phyloP scores from a whole-genome alignment of 1,139 yeast species.

The Blastobotrys capitulatus region DNA sequence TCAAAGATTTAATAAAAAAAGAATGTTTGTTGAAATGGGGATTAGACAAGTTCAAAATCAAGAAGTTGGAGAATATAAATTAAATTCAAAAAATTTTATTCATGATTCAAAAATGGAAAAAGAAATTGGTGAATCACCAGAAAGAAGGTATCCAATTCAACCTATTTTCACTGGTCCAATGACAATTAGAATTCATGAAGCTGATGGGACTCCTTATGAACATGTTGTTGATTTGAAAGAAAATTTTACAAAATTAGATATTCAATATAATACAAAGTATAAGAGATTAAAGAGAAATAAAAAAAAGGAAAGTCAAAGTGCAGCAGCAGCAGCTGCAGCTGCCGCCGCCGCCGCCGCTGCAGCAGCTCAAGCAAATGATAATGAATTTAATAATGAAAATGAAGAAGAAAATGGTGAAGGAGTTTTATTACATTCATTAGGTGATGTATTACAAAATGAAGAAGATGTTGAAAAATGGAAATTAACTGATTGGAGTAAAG shows the following conservation, averaged over 20 bases:
- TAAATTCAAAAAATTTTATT: constrained; percentile 38
- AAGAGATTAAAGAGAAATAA: constrained; percentile 66
- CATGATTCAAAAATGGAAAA: constrained; percentile 35
- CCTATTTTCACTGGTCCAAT: constrained; percentile 67
- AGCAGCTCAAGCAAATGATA: constrained; percentile 26
- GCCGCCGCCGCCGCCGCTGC: constrained; percentile 46
- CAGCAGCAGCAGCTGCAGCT: constrained; percentile 42
- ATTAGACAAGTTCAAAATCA: constrained; percentile 82
- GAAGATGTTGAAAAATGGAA: constrained; percentile 67
- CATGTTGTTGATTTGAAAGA: constrained; percentile 93
- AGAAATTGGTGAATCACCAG: constrained; percentile 19
- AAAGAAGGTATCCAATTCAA: constrained; percentile 17
- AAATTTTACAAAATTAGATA: constrained; percentile 77
- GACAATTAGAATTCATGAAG: constrained; percentile 95
- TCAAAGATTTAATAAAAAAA: constrained; percentile 86
- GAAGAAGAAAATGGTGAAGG: constrained; percentile 33
- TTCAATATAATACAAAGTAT: constrained; percentile 90
- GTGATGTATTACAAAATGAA: constrained; percentile 64
- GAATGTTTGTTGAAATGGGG: constrained; percentile 92
- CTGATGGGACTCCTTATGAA: constrained; percentile 99
- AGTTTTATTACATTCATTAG: constrained; percentile 56
- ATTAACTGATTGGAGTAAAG: constrained; percentile 64
- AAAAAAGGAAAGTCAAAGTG: constrained; percentile 34
- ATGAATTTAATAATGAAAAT: constrained; percentile 26
- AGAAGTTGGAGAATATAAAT: constrained; percentile 41